Evolutionary conservation across 352 stramenopile species (phyloP), one percentile per base, ranked within the genome.

Genomic region (Hyaloperonospora brassicae): DNA sequence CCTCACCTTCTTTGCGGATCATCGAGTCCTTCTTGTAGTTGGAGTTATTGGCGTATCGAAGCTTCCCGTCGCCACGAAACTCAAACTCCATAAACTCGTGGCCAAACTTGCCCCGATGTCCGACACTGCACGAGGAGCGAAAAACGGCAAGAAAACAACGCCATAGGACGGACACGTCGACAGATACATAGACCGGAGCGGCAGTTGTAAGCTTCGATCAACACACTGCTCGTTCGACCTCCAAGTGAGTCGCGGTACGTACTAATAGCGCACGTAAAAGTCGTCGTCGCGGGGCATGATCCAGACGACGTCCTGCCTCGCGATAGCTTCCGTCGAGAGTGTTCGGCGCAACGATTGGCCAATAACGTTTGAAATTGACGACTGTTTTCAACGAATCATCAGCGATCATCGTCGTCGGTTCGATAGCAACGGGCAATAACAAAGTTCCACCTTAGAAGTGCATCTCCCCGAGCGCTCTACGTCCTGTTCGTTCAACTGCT

Each of bases 41-140:
- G 39, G 89, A 98, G 72, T 98, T 98, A 76, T 99, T 99, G 27
- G 93, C 93, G 61, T 99, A 99, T 35, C 93, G 83, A 25, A 99
- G 75, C 60, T 88, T 94, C 36, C 85, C 87, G 56, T 93, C 86
- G 13, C 86, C 76, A 36, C 73, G 83, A 48, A 98, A 95, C 67
- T 98, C 93, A 61, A 98, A 98, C 76, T 99, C 95, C 89, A 98
- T 96, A 62, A 97, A 97, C 68, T 98, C 93, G 66, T 98, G 92
- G 17, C 95, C 96, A 68, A 98, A 98, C 68, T 97, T 95, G 50
- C 94, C 95, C 52, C 93, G 86, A 66, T 98, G 96, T 8, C 96
- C 95, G 22, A 98, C 92, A 64, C 87, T 96, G 40, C 27, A 52
- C 17, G 13, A 17, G 41, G 13, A 17, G 41, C 2, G 13, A 49